Conservation (phyloP, 73 alveolate genomes). For the Breviolum minutum region DNA sequence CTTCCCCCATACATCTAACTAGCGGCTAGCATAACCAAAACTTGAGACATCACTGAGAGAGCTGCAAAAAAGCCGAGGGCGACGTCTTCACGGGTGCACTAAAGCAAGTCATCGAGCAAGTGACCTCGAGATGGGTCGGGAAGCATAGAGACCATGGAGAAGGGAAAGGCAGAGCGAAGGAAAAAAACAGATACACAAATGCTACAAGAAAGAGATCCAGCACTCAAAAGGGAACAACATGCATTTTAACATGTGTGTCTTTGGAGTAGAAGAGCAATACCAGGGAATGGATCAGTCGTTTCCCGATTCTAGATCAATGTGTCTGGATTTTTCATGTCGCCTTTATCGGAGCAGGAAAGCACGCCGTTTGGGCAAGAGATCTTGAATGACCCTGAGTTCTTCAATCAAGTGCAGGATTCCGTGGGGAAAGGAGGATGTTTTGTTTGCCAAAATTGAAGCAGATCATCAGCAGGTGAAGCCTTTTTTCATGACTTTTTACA, state of each 20-base stretch:
- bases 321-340: no score
- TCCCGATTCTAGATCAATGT: no score
- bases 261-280: no score
- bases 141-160: neutral
- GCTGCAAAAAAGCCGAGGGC: no score
- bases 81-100: constrained; percentile 24
- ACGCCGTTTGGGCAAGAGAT: constrained; percentile 23
- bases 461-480: no score
- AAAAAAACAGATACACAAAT: neutral
- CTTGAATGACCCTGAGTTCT: neutral
- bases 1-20: neutral
- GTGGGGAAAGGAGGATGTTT: neutral
- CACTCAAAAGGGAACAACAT: neutral
- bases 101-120: constrained; percentile 7
- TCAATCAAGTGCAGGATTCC: neutral
- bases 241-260: no score
- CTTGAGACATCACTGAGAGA: no score
- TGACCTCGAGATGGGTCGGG: neutral
- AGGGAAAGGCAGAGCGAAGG: neutral
- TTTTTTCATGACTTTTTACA: no score
- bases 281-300: no score
- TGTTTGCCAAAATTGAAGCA: neutral
- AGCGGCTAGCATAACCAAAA: no score
- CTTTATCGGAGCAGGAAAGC: neutral
- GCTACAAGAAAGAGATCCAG: neutral